Conservation (phyloP, 164 flowering plant genomes). For the Sextonia rubra region DNA sequence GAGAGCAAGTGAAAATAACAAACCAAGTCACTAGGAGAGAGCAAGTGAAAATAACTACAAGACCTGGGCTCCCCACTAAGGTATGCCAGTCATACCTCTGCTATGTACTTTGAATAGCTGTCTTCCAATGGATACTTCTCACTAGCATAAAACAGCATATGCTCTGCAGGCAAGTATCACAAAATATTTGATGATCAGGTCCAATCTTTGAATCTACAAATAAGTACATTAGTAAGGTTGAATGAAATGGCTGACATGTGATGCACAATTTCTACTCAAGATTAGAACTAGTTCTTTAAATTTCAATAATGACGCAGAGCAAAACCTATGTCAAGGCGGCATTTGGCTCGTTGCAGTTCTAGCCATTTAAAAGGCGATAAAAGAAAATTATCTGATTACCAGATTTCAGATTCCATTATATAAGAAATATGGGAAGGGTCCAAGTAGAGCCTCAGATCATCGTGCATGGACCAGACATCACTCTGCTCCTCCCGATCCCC, state of each 20-base stretch:
- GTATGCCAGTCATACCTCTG: slow-evolving; percentile 51
- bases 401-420: too few species aligned
- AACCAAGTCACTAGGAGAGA: background rate
- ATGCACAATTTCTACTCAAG: background rate
- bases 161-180: slow-evolving; percentile 52
- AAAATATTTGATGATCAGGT: slow-evolving; percentile 4
- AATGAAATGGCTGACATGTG: background rate
- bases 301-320: background rate
- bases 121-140: slow-evolving; percentile 91
- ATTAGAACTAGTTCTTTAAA: too few species aligned
- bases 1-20: background rate
- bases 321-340: background rate
- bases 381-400: too few species aligned
- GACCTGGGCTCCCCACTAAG: background rate
- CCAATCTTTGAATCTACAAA: background rate
- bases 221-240: background rate
- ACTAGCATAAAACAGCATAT: slow-evolving; percentile 98
- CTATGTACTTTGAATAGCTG: slow-evolving; percentile 84
- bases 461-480: too few species aligned
- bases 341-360: background rate
- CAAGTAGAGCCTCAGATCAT: too few species aligned
- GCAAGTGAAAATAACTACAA: background rate
- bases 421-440: too few species aligned
- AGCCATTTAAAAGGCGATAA: background rate
- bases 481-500: too few species aligned